Evolutionary conservation across 148 eudicot species (phyloP).

Genomic region (Rhododendron griersonianum): DNA sequence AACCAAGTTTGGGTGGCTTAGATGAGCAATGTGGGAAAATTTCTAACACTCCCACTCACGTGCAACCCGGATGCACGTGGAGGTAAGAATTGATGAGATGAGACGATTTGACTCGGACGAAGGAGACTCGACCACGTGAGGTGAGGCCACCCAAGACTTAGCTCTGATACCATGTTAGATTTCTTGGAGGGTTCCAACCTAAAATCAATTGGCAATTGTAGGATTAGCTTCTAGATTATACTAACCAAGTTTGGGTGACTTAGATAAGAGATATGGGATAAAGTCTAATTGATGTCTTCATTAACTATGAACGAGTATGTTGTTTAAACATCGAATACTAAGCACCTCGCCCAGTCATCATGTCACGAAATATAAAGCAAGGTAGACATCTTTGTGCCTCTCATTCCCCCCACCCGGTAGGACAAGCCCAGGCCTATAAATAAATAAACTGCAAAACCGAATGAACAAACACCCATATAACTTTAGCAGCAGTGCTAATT

Average conservation of each 20-base stretch:
- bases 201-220: too few relatives aligned
- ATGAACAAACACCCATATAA: neutral
- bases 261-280: too few relatives aligned
- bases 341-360: neutral
- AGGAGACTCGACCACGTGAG: neutral
- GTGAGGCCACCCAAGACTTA: neutral
- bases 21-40: neutral
- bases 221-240: too few relatives aligned
- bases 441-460: neutral
- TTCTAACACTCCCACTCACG: neutral
- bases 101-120: neutral
- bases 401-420: neutral
- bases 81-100: neutral
- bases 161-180: neutral
- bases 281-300: neutral
- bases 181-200: neutral
- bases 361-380: neutral
- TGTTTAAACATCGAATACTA: neutral
- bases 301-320: neutral
- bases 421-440: neutral
- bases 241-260: too few relatives aligned
- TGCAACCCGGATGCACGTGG: neutral
- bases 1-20: neutral
- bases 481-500: neutral
- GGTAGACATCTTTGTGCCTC: neutral